phyloP scores from a whole-genome alignment of 768 basidiomycete genomes.

The Boletus sp. region DNA sequence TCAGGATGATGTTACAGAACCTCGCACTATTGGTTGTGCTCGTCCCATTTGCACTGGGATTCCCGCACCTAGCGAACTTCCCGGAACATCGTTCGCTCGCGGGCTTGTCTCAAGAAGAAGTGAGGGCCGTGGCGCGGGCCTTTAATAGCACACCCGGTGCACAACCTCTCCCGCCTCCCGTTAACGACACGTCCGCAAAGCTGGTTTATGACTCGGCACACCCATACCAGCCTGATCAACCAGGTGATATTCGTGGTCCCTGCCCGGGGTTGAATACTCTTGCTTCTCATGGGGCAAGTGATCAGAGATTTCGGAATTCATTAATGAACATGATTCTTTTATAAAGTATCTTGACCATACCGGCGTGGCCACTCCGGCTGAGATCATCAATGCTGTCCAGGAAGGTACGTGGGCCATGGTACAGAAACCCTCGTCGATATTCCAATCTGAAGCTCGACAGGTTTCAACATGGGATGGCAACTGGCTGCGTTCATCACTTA shows the following conservation, averaged over 20 bases:
- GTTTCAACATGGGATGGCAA: conserved; percentile 24
- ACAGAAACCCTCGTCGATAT: neutral
- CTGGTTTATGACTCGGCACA: conserved; percentile 20
- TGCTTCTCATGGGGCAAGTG: conserved; percentile 27
- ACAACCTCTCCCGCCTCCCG: conserved; percentile 20
- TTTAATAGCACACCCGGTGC: conserved; percentile 21
- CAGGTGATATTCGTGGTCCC: conserved; percentile 26
- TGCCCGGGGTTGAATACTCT: conserved; percentile 26
- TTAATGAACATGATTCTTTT: neutral
- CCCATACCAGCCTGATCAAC: conserved; percentile 10
- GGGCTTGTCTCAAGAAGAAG: conserved; percentile 15
- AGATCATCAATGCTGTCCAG: conserved; percentile 24
- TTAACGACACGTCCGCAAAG: conserved; percentile 25
- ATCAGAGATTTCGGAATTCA: neutral
- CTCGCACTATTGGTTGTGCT: conserved; percentile 1
- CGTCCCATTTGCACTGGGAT: conserved; percentile 7
- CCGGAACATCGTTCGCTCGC: conserved; percentile 21
- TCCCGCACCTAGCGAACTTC: conserved; percentile 15
- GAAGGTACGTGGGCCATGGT: conserved; percentile 9
- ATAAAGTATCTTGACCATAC: conserved; percentile 17
- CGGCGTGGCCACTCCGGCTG: conserved; percentile 21
- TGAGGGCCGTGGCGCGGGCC: conserved; percentile 8
- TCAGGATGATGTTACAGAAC: conserved; percentile 8
- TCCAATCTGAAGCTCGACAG: neutral
- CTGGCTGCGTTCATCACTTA: conserved; percentile 23